A percentile compares a stretch with the other conserved stretches of the same genome.
Conservation (phyloP, 1,139 yeast genomes). For the Geotrichum restrictum region DNA sequence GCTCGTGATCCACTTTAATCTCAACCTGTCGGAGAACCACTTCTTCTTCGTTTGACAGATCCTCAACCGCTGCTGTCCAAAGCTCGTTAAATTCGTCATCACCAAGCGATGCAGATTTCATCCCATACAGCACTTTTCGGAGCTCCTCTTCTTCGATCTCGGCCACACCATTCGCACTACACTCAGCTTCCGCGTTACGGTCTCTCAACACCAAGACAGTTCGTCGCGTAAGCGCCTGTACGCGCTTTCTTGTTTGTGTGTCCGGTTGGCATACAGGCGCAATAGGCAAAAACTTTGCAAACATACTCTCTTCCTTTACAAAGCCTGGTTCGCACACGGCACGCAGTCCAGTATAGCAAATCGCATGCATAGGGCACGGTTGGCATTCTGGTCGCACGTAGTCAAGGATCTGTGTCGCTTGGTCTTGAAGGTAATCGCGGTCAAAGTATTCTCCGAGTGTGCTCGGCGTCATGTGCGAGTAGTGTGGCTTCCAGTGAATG, state of each 20-base stretch:
- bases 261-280: slow-evolving; percentile 71
- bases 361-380: slow-evolving; percentile 77
- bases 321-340: slow-evolving; percentile 70
- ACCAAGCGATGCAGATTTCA: slow-evolving; percentile 47
- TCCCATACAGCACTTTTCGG: slow-evolving; percentile 26
- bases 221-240: slow-evolving; percentile 63
- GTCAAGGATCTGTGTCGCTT: slow-evolving; percentile 27
- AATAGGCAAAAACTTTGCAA: slow-evolving; percentile 57
- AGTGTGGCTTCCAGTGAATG: slow-evolving; percentile 18
- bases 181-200: slow-evolving; percentile 63
- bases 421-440: slow-evolving; percentile 24
- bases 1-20: slow-evolving; percentile 18
- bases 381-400: slow-evolving; percentile 60
- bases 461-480: slow-evolving; percentile 13
- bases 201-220: slow-evolving; percentile 64
- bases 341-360: slow-evolving; percentile 59
- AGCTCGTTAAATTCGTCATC: slow-evolving; percentile 74
- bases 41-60: slow-evolving; percentile 68
- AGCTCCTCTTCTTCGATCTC: slow-evolving; percentile 34
- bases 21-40: slow-evolving; percentile 69
- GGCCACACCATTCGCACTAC: slow-evolving; percentile 52
- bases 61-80: slow-evolving; percentile 65
- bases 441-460: slow-evolving; percentile 18
- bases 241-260: slow-evolving; percentile 63
- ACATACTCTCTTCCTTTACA: slow-evolving; percentile 52